Base-by-base conservation (phyloP, 2,329 filamentous ascomycete genomes). In the Microdochium nivale region DNA sequence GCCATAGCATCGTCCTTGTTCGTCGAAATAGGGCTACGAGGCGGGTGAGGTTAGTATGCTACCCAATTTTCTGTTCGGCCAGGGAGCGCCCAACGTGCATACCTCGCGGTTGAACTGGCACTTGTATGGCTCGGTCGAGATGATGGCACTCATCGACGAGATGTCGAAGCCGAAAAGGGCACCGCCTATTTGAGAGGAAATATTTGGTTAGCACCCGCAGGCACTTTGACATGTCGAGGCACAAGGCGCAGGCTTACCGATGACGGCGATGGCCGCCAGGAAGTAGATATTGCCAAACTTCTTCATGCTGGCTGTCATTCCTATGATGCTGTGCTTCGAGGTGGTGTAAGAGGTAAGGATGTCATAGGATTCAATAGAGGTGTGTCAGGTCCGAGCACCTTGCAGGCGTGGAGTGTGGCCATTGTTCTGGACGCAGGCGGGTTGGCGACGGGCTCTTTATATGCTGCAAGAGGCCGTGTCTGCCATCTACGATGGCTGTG, bases 1-100 rank as follows among this genome's bases (percentile, higher is more conserved):
- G 32, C 81, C 81, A 16, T 70, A 73, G 64, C 78, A 82, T 43
- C 58, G 50, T 19, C 63, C 66, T 1, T 65, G 52, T 9, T 68
- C 64, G 9, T 69, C 68, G 54, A 56, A 53, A 7, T 68, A 68
- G 54, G 58, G 60, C 49, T 55, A 51, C 16, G 43, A 9, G n/a
- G n/a, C 35, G 1, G 3, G 2, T 16, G 5, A 25, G 13, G 16
- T 32, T 47, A 33, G 21, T 21, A 11, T 43, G 10, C 16, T 5
- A 33, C 4, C 24, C 27, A 11, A 19, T 9, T 25, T 24, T 16
- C n/a, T 11, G 23, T 23, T 14, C 4, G 43, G 21, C 4, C 19
- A 8, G 13, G 13, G 21, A 3, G 23, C 3, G 9, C 9, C 14
- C 7, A 16, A n/a, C n/a, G n/a, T n/a, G 57, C 60, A 53, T 30